Conservation (phyloP, 169 alveolate genomes). For the Plasmodium gonderi region DNA sequence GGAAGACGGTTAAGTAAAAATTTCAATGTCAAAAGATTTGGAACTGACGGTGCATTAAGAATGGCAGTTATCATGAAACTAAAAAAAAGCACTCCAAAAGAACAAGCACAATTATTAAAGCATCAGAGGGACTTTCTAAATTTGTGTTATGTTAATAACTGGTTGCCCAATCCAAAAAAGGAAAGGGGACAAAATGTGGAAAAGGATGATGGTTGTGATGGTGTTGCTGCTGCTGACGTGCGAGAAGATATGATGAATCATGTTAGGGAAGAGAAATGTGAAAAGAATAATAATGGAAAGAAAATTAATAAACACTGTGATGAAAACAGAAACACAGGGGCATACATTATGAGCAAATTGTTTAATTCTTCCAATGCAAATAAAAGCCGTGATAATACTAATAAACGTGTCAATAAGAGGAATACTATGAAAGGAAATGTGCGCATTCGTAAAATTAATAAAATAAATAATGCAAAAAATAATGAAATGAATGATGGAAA, state of each 20-base stretch:
- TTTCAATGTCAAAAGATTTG: slow-evolving; percentile 85
- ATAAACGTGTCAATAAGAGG: neutral
- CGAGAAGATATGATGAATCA: neutral
- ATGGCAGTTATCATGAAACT: slow-evolving; percentile 86
- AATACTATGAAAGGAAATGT: neutral
- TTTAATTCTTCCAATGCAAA: too few relatives aligned
- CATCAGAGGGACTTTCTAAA: slow-evolving; percentile 81
- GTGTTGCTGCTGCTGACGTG: neutral
- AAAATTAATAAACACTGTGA: neutral
- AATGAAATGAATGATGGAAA: neutral
- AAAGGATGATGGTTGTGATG: too few relatives aligned
- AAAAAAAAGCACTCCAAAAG: slow-evolving; percentile 83
- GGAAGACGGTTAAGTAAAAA: slow-evolving; percentile 85
- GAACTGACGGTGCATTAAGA: slow-evolving; percentile 83
- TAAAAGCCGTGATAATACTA: neutral
- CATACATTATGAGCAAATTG: neutral
- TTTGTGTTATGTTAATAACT: slow-evolving; percentile 35
- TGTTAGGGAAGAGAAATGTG: neutral
- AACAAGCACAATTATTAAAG: slow-evolving; percentile 79
- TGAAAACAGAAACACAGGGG: neutral
- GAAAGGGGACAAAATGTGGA: neutral
- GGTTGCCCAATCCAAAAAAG: slow-evolving; percentile 1
- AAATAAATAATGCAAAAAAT: neutral
- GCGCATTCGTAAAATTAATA: neutral
- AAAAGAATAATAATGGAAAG: neutral